Base-by-base conservation (phyloP, 164 flowering plant species). In the Saururus chinensis region DNA sequence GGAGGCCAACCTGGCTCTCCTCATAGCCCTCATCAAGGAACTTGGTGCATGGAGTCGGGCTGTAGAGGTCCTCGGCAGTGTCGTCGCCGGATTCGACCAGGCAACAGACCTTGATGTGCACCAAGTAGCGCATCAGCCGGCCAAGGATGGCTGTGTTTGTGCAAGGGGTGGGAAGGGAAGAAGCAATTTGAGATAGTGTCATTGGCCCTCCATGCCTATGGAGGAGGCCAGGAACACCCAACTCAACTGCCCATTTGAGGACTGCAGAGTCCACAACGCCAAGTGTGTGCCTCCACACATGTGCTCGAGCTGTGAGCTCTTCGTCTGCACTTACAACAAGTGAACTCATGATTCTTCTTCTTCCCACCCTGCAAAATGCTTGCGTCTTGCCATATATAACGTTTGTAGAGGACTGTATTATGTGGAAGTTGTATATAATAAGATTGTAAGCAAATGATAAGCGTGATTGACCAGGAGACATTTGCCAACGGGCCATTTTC, bases 51-150 rank as follows among this genome's bases (percentile, higher is more conserved):
- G 66, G 51, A 7, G 66, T 55, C 16, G 37, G 25, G 25, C 53
- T 13, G 26, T 60, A 60, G 11, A 12, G 13, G 16, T 60, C 63
- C 10, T 60, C 53, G 42, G 42, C 42, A 6, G 8, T 6, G 42
- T 11, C 42, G 42, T 6, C 8, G 11, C 11, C 42, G 42, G 42
- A 40, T 40, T 40, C 42, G 42, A 40, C 42, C 8, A 40, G 42
- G 45, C 42, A 9, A 41, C 35, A 37, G 45, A 58, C 9, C 4
- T 37, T 19, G 42, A 58, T 13, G 45, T 40, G 45, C 45, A 30
- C 60, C 20, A 58, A 37, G 45, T 30, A 58, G 10, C 45, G 45
- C 60, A 58, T 58, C 20, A 58, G 26, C 45, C 60, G 42, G 19
- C 42, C 42, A 22, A 58, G 60, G 45, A 30, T 14, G 45, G 35